Evolutionary conservation across 78 protist species (phyloP).

Genomic region (Dictyostelium firmibasis): DNA sequence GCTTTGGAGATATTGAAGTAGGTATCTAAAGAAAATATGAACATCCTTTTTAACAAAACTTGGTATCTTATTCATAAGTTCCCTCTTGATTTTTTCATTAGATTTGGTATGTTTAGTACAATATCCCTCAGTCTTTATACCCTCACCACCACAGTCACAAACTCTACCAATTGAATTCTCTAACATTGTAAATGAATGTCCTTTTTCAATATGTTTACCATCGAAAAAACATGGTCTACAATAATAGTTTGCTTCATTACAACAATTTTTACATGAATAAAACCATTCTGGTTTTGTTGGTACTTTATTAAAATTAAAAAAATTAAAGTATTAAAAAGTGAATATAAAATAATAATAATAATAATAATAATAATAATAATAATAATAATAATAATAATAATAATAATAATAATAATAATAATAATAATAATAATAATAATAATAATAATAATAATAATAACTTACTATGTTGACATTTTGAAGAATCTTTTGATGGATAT

Average conservation of each 20-base stretch:
- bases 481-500: not conserved
- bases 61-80: not conserved
- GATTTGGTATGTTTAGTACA: not conserved
- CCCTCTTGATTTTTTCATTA: not conserved
- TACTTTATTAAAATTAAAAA: not conserved
- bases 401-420: too few relatives aligned
- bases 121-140: not conserved
- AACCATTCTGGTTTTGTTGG: not conserved
- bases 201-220: not conserved
- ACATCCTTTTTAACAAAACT: conserved; percentile 15
- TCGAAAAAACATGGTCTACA: not conserved
- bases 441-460: not conserved
- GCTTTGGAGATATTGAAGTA: conserved; percentile 23
- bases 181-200: not conserved
- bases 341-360: not conserved
- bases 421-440: too few relatives aligned
- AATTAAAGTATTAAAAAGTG: not conserved
- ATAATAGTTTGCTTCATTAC: not conserved
- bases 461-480: not conserved
- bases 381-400: not conserved
- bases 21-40: conserved; percentile 49
- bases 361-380: not conserved
- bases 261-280: not conserved
- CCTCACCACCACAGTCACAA: not conserved
- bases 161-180: not conserved